phyloP scores from a whole-genome alignment of 192 early-diverging fungal genomes.

The Umbelopsis ramanniana region DNA sequence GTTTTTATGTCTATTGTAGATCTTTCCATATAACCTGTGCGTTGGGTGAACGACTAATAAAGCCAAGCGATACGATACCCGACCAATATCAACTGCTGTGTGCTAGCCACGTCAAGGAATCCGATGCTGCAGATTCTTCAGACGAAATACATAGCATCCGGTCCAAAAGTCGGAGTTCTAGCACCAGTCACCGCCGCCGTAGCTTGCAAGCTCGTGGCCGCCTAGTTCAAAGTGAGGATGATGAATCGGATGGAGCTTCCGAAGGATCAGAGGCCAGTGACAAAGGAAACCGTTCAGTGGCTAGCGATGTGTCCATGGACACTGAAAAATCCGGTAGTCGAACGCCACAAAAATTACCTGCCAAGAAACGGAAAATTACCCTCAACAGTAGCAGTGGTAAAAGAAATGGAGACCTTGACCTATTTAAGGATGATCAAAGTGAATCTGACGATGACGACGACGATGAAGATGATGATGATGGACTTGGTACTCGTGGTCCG shows the following conservation, averaged over 20 bases:
- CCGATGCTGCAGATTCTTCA: constrained; percentile 2
- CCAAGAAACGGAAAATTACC: constrained; percentile 23
- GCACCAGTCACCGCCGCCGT: neutral
- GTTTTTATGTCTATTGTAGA: constrained; percentile 10
- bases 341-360: neutral
- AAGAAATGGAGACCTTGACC: constrained; percentile 5
- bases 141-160: constrained; percentile 6
- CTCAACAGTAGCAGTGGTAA: neutral
- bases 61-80: constrained; percentile 20
- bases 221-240: constrained; percentile 21
- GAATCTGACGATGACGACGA: constrained; percentile 22
- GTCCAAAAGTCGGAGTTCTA: constrained; percentile 2
- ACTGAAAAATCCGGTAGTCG: constrained; percentile 4
- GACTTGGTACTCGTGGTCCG: constrained; percentile 20
- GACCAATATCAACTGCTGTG: constrained; percentile 22
- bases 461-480: constrained; percentile 33
- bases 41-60: constrained; percentile 26
- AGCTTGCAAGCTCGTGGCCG: constrained; percentile 5
- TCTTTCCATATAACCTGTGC: constrained; percentile 41
- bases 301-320: constrained; percentile 6
- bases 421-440: constrained; percentile 29
- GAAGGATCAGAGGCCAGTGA: constrained; percentile 20
- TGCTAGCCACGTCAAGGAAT: constrained; percentile 7
- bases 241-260: constrained; percentile 20
- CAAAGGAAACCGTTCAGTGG: neutral